A percentile compares a stretch with the other conserved stretches of the same genome.
Evolutionary conservation across 2,329 filamentous ascomycete genomes (phyloP).

Genomic region (Penicillium decumbens): DNA sequence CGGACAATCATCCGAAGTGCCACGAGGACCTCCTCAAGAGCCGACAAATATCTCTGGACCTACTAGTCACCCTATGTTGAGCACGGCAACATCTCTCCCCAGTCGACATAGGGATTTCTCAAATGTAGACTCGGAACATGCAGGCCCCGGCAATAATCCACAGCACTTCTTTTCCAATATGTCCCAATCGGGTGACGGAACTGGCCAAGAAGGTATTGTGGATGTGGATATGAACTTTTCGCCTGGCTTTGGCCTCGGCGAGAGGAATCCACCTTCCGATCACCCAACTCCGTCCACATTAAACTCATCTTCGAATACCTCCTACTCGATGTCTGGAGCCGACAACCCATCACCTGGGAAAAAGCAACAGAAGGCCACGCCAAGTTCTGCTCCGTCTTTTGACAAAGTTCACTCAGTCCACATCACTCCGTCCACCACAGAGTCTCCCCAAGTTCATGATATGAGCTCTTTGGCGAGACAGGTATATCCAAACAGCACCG

Average conservation of each 20-base stretch:
- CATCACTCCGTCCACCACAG: conserved; percentile 12
- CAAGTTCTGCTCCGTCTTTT: conserved; percentile 13
- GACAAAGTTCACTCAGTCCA: conserved; percentile 14
- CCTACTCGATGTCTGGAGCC: conserved; percentile 28
- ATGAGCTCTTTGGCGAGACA: conserved; percentile 15
- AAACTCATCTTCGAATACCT: conserved; percentile 37
- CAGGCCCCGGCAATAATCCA: conserved; percentile 1
- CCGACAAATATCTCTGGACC: conserved; percentile 1
- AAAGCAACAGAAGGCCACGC: conserved; percentile 19
- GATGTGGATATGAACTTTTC: conserved; percentile 34
- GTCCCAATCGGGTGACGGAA: background rate
- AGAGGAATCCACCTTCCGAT: conserved; percentile 31
- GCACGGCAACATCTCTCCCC: conserved; percentile 22
- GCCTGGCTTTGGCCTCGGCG: conserved; percentile 29
- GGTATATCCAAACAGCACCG: conserved; percentile 14
- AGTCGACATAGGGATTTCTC: conserved; percentile 21
- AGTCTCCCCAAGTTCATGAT: conserved; percentile 15
- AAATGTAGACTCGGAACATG: background rate
- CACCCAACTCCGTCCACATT: conserved; percentile 36
- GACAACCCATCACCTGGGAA: conserved; percentile 28
- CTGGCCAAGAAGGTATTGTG: conserved; percentile 3
- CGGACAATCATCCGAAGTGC: background rate
- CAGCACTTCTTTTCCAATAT: conserved; percentile 10
- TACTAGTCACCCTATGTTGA: conserved; percentile 4
- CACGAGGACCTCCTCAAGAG: conserved; percentile 1